These are phyloP conservation scores for Erysimum cheiri DNA, from an alignment of 441 rosid species.

Conservation along the genomic window DNA sequence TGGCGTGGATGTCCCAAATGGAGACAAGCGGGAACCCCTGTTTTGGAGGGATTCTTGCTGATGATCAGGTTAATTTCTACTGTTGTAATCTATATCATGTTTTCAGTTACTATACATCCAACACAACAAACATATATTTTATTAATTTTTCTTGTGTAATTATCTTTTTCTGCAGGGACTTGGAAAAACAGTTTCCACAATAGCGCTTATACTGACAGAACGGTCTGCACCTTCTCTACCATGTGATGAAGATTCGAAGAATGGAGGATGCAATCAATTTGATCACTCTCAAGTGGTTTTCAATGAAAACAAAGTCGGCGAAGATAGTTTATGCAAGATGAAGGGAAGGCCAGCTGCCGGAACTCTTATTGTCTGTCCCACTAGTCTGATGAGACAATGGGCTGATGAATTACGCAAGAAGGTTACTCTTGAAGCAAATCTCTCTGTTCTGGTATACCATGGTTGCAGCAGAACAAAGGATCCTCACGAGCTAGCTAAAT, in stretches of 20 bases:
- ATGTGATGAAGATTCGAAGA: constrained; percentile 41
- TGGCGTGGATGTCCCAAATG: constrained; percentile 89
- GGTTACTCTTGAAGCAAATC: constrained; percentile 66
- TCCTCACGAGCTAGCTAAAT: constrained; percentile 70
- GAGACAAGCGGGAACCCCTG: constrained; percentile 65
- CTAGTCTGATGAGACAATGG: constrained; percentile 93
- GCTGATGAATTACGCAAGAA: constrained; percentile 75
- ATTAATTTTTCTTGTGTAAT: constrained; percentile 1
- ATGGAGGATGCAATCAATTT: constrained; percentile 46
- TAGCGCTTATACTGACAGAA: constrained; percentile 87
- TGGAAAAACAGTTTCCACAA: constrained; percentile 87
- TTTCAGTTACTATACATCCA: constrained; percentile 7
- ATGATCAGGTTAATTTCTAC: constrained; percentile 70
- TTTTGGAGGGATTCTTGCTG: constrained; percentile 91
- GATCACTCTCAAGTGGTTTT: constrained; percentile 42
- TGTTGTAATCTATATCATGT: constrained; percentile 32
- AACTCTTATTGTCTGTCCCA: constrained; percentile 90
- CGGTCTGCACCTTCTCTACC: constrained; percentile 55
- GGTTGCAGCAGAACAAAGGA: constrained; percentile 83
- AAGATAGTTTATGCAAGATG: constrained; percentile 38
- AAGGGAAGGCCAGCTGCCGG: constrained; percentile 85
- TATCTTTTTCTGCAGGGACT: constrained; percentile 65
- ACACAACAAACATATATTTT: background rate
- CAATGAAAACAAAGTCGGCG: constrained; percentile 16
- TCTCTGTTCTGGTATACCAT: constrained; percentile 77